Conservation (phyloP, 129 eudicot species). For the Centrapalus pauciflorus region DNA sequence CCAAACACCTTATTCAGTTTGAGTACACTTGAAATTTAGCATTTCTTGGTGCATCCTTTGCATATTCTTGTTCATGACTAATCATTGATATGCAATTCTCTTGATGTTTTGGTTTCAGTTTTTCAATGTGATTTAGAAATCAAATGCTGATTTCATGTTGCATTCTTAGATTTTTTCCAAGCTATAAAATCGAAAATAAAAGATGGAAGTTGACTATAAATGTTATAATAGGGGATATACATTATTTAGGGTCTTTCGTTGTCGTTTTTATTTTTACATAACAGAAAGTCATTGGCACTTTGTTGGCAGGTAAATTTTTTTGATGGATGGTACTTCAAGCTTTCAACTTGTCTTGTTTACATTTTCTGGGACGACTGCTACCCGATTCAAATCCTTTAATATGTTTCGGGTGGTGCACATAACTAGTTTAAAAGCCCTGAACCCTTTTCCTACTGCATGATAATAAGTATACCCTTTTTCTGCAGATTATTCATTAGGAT, state of each 20-base stretch:
- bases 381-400: not conserved
- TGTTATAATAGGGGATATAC: not conserved
- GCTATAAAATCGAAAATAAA: not conserved
- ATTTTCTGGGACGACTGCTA: not conserved
- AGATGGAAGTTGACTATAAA: not conserved
- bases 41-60: constrained; percentile 10
- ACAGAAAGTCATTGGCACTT: too few relatives aligned
- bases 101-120: too few relatives aligned
- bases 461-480: not conserved
- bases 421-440: not conserved
- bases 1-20: not conserved
- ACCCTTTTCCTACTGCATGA: not conserved
- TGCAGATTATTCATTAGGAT: not conserved
- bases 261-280: too few relatives aligned
- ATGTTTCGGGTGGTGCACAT: not conserved
- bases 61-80: not conserved
- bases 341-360: not conserved
- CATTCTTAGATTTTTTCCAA: not conserved
- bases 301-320: too few relatives aligned
- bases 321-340: not conserved
- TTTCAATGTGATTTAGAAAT: too few relatives aligned
- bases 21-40: not conserved
- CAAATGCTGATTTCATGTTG: not conserved
- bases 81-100: too few relatives aligned
- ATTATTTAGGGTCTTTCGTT: not conserved